These are phyloP conservation scores for Magnaporthiopsis rhizophila DNA, from an alignment of 2,329 filamentous ascomycete genomes.

Conservation along the genomic window DNA sequence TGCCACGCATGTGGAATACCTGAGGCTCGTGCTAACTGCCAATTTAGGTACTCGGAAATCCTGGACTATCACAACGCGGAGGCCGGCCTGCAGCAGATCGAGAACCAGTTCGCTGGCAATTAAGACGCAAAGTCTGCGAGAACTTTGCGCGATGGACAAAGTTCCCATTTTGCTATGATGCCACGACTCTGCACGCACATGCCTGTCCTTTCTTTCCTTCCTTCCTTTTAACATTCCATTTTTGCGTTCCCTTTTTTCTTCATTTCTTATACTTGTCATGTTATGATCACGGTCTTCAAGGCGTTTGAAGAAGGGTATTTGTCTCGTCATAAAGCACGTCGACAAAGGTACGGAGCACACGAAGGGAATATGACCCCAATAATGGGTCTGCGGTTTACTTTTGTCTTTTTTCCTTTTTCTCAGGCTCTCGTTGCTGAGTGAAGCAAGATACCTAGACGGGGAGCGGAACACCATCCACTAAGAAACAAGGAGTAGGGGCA, in stretches of 20 bases:
- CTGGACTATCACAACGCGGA: slow-evolving; percentile 97
- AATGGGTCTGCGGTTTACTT: not conserved
- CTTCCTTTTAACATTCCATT: not conserved
- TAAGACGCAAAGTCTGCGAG: slow-evolving; percentile 14
- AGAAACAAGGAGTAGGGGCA: not conserved
- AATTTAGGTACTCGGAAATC: slow-evolving; percentile 87
- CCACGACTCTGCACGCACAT: slow-evolving; percentile 4
- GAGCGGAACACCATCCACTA: not conserved
- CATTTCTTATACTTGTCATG: not conserved
- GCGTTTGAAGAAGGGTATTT: not conserved
- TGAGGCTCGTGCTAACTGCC: not conserved
- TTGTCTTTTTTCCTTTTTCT: not conserved
- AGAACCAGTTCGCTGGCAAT: slow-evolving; percentile 32
- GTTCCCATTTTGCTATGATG: slow-evolving; percentile 5
- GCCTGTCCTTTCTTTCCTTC: not conserved
- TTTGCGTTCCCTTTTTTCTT: not conserved
- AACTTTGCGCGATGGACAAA: not conserved
- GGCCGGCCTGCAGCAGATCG: slow-evolving; percentile 31
- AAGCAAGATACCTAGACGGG: not conserved
- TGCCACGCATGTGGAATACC: not conserved
- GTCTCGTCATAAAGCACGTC: not conserved
- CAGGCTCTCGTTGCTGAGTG: not conserved
- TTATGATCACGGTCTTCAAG: not conserved
- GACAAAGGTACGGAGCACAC: not conserved
- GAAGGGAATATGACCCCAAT: not conserved